Evolutionary conservation across 2,329 filamentous ascomycete species (phyloP), one percentile per base, ranked within the genome.

Genomic region (Diaporthe sp.): DNA sequence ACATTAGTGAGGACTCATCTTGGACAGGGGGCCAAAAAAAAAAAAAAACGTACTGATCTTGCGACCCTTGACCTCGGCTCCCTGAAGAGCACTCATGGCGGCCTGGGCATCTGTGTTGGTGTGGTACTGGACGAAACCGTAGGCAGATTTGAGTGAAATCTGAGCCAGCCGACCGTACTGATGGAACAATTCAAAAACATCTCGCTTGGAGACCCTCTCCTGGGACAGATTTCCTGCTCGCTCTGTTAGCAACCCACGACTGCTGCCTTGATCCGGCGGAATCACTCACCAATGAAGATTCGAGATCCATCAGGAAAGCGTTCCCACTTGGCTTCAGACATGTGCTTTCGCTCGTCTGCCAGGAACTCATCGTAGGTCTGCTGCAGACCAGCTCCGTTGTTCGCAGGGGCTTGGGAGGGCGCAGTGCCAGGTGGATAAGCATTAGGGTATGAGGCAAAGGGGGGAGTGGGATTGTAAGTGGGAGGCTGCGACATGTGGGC

Each of bases 121-220:
- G 77, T 98, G 89, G 78, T 97, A 99, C 82, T 98, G 97, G 47
- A 98, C 95, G 81, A 98, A 99, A 1, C 97, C 97, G 83, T 98
- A 98, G 1, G 96, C 96, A 78, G 97, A 95, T 83, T 98, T 98
- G 79, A 98, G 95, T 0, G 95, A 97, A 75, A 98, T 97, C 82
- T 99, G 97, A 2, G 96, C 96, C 61, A 99, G 87, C 76, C 92
- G 93, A 71, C 97, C 97, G 81, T 95, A 96, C 74, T 89, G 90
- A 81, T 95, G 92, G 81, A 99, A 98, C 25, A 96, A 89, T 81
- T 97, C 93, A 84, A 98, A 98, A 12, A 98, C 92, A 83, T 98
- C 96, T 77, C 94, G 91, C 84, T 98, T 98, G 9, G 95, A 97
- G 19, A 98, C 96, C 81, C 96, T 93, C 82, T 98, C 96, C 71